phyloP scores from a whole-genome alignment of 495 filamentous ascomycete genomes.

The Annulohypoxylon maeteangense region DNA sequence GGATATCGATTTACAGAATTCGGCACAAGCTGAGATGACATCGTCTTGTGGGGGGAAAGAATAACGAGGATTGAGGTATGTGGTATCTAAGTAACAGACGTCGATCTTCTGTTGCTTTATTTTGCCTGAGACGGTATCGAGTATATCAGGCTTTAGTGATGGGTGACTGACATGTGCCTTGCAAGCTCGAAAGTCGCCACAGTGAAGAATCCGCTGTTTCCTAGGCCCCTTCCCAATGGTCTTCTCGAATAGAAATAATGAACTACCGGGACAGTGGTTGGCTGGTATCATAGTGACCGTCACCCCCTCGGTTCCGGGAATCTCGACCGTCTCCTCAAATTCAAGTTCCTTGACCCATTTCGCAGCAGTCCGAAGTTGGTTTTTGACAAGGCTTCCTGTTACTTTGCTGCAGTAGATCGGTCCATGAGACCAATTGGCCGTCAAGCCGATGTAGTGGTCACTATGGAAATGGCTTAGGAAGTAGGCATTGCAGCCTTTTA shows the following conservation, averaged over 20 bases:
- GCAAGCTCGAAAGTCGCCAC: constrained; percentile 94
- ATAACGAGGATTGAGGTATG: constrained; percentile 95
- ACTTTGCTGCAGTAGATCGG: constrained; percentile 96
- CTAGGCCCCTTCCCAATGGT: constrained; percentile 66
- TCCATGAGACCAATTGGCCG: constrained; percentile 87
- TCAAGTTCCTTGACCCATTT: constrained; percentile 87
- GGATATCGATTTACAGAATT: constrained; percentile 77
- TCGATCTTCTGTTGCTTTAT: constrained; percentile 86
- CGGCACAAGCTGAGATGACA: constrained; percentile 86
- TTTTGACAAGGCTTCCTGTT: constrained; percentile 88
- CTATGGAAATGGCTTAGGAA: constrained; percentile 98
- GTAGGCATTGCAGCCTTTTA: constrained; percentile 92
- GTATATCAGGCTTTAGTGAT: constrained; percentile 75
- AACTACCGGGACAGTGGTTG: constrained; percentile 96
- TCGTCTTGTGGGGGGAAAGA: constrained; percentile 89
- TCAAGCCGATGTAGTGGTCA: constrained; percentile 95
- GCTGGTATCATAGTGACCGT: constrained; percentile 94
- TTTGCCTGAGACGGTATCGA: constrained; percentile 74
- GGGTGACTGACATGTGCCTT: constrained; percentile 87
- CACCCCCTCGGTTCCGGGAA: constrained; percentile 82
- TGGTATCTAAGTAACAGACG: constrained; percentile 95
- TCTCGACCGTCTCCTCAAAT: constrained; percentile 82
- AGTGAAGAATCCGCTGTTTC: constrained; percentile 86
- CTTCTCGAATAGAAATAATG: constrained; percentile 93
- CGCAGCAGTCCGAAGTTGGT: constrained; percentile 84